phyloP scores from a whole-genome alignment of 1,284 basidiomycete genomes.

The Moesziomyces sp. region DNA sequence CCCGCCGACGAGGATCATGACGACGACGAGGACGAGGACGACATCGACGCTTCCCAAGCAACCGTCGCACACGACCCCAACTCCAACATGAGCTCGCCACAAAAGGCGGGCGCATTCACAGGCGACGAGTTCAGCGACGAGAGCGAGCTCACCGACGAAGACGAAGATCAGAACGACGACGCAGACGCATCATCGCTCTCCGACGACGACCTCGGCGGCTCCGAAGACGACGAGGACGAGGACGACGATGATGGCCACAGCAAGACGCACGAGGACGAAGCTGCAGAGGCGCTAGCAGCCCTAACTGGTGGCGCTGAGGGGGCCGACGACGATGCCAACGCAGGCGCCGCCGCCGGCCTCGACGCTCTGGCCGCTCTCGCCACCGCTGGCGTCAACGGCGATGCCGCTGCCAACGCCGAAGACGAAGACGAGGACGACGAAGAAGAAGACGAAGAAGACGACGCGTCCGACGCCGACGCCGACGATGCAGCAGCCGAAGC shows the following conservation, averaged over 20 bases:
- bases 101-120: constrained; percentile 48
- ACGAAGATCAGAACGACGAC: constrained; percentile 46
- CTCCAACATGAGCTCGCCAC: constrained; percentile 47
- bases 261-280: constrained; percentile 54
- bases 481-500: constrained; percentile 8
- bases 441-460: constrained; percentile 47
- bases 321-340: constrained; percentile 12
- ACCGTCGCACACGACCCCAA: constrained; percentile 33
- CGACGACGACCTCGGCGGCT: constrained; percentile 45
- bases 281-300: constrained; percentile 54
- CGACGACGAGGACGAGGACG: constrained; percentile 10
- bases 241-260: constrained; percentile 26
- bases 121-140: constrained; percentile 58
- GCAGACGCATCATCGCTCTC: constrained; percentile 43
- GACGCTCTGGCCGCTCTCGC: constrained; percentile 59
- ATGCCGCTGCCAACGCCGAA: constrained; percentile 10
- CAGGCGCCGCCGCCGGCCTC: constrained; percentile 44
- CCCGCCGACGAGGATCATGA: constrained; percentile 1
- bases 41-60: constrained; percentile 25
- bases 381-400: constrained; percentile 21
- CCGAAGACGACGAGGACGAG: constrained; percentile 47
- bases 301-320: constrained; percentile 42
- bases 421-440: constrained; percentile 29
- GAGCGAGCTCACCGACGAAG: constrained; percentile 58
- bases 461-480: constrained; percentile 20